Percentiles rank a stretch among this genome's conserved stretches.
Conservation (phyloP, 345 rosid species). For the Aurinia saxatilis region DNA sequence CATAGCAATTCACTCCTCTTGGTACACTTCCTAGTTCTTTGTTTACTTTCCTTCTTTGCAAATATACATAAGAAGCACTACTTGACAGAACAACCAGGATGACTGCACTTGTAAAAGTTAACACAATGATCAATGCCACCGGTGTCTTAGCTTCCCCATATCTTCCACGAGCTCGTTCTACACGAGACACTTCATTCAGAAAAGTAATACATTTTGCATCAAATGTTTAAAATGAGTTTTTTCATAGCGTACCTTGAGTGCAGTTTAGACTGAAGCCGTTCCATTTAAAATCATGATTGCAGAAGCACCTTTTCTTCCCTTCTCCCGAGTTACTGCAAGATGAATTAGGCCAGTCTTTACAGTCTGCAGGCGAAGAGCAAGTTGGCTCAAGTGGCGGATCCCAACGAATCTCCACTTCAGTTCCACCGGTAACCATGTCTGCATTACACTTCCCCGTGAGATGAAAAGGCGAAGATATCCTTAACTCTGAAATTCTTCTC, state of each 20-base stretch:
- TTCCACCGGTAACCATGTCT: constrained; percentile 18
- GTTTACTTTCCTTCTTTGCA: constrained; percentile 32
- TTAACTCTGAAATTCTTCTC: constrained; percentile 1
- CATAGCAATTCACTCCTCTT: too few relatives aligned
- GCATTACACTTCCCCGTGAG: constrained; percentile 31
- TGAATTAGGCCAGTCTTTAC: constrained; percentile 46
- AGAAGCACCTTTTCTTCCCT: too few relatives aligned
- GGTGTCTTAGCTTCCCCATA: too few relatives aligned
- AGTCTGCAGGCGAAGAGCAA: constrained; percentile 39
- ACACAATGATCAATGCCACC: constrained; percentile 28
- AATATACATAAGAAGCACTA: constrained; percentile 25
- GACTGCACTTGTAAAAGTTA: constrained; percentile 31
- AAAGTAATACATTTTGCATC: too few relatives aligned
- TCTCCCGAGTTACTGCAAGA: constrained; percentile 33
- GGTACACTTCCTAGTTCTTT: constrained; percentile 31
- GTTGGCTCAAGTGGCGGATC: constrained; percentile 48
- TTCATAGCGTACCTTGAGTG: too few relatives aligned
- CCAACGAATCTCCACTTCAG: constrained; percentile 52
- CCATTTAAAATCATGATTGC: too few relatives aligned
- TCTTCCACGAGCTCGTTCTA: constrained; percentile 21
- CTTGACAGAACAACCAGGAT: constrained; percentile 32
- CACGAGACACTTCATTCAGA: constrained; percentile 6
- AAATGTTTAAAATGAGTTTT: too few relatives aligned
- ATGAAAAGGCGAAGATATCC: constrained; percentile 31
- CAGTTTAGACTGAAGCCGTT: too few relatives aligned